Percentiles rank a stretch among this genome's conserved stretches.
phyloP scores from a whole-genome alignment of 2,329 filamentous ascomycete genomes.

The Paecilomyces formosus region DNA sequence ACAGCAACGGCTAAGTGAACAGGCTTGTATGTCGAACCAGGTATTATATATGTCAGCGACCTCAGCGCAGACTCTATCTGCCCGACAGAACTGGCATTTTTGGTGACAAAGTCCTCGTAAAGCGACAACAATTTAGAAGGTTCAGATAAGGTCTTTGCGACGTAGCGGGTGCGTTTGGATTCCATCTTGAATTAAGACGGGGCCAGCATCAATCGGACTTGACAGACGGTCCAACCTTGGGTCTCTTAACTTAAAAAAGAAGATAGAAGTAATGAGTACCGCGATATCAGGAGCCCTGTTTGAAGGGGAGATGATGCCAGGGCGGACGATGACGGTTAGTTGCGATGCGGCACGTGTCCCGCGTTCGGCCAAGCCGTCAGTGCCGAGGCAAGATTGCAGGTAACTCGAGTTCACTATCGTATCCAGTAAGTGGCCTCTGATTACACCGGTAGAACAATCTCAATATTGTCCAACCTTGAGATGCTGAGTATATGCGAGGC shows the following conservation, averaged over 20 bases:
- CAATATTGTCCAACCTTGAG: no score
- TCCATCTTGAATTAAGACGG: slow-evolving; percentile 20
- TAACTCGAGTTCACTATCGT: not conserved
- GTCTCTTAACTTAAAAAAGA: not conserved
- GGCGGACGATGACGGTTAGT: not conserved
- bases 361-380: slow-evolving; percentile 17
- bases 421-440: no score
- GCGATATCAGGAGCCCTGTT: not conserved
- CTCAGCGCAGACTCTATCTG: slow-evolving; percentile 92
- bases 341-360: slow-evolving; percentile 17
- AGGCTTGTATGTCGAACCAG: slow-evolving; percentile 42
- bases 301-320: slow-evolving; percentile 5
- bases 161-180: slow-evolving; percentile 13
- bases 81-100: slow-evolving; percentile 86
- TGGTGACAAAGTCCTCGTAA: slow-evolving; percentile 73
- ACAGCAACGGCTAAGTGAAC: not conserved
- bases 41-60: slow-evolving; percentile 92
- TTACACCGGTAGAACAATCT: no score
- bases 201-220: not conserved
- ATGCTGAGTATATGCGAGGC: no score
- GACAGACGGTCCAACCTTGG: not conserved
- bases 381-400: slow-evolving; percentile 16
- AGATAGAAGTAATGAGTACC: not conserved
- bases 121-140: slow-evolving; percentile 33
- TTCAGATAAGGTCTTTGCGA: slow-evolving; percentile 9